Conservation (phyloP, 495 filamentous ascomycete genomes). For the Daldinia childiae region DNA sequence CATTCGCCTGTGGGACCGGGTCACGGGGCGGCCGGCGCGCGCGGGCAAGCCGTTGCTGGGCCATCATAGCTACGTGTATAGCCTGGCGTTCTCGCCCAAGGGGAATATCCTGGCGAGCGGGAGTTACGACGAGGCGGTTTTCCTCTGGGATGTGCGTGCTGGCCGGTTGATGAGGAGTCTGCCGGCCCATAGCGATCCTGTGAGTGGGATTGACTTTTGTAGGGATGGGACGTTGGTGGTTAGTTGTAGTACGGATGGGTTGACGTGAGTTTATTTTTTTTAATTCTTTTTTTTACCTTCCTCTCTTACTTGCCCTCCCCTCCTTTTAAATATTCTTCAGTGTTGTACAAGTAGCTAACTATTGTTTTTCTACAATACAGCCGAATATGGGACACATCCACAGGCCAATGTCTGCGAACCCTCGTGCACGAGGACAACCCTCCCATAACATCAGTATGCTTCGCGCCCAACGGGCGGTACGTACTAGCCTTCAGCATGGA, state of each 20-base stretch:
- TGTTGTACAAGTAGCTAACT: neutral
- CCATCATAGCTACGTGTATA: slow-evolving; percentile 96
- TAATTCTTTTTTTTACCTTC: neutral
- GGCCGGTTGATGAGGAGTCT: slow-evolving; percentile 85
- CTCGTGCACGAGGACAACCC: slow-evolving; percentile 97
- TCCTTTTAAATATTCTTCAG: neutral
- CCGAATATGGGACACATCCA: slow-evolving; percentile 93
- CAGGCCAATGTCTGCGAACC: slow-evolving; percentile 93
- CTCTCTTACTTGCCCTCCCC: neutral
- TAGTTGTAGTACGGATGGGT: slow-evolving; percentile 86
- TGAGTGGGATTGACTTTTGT: slow-evolving; percentile 91
- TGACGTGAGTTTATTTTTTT: slow-evolving; percentile 67
- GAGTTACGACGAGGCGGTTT: slow-evolving; percentile 96
- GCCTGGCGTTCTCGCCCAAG: slow-evolving; percentile 91
- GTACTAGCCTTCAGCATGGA: slow-evolving; percentile 93
- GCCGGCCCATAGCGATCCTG: slow-evolving; percentile 94
- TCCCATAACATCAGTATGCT: slow-evolving; percentile 87
- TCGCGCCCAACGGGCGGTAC: slow-evolving; percentile 92
- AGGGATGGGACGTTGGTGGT: slow-evolving; percentile 90
- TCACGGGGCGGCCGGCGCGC: slow-evolving; percentile 71
- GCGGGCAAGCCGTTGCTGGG: slow-evolving; percentile 72
- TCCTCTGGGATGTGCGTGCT: slow-evolving; percentile 92
- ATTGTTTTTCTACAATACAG: slow-evolving; percentile 43
- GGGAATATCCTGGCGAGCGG: slow-evolving; percentile 95
- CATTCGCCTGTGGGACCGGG: slow-evolving; percentile 89